Conservation (phyloP, 371 early-diverging fungal genomes). For the Mucor circinelloides region DNA sequence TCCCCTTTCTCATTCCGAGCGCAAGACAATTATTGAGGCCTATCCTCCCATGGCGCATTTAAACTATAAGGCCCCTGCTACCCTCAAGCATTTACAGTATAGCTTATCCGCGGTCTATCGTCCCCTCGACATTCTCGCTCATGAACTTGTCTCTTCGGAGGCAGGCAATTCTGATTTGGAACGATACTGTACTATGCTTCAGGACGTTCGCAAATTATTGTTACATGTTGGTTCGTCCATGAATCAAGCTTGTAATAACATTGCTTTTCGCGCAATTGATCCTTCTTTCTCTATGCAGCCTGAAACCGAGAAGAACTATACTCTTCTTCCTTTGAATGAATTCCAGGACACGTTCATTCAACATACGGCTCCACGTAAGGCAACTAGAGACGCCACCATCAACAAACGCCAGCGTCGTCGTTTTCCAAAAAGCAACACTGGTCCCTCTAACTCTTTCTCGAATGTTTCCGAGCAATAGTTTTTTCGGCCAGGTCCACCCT, state of each 20-base stretch:
- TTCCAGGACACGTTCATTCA: conserved; percentile 6
- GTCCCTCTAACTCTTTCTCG: neutral
- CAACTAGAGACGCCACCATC: neutral
- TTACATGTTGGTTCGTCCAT: conserved; percentile 2
- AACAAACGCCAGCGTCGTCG: neutral
- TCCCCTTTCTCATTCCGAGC: conserved; percentile 5
- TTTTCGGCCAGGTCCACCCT: conserved; percentile 25
- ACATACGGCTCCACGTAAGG: neutral
- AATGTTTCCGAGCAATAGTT: neutral
- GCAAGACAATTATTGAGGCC: conserved; percentile 9
- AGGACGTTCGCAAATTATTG: conserved; percentile 5
- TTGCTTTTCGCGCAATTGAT: conserved; percentile 11
- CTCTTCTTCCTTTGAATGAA: conserved; percentile 1
- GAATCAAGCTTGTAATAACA: conserved; percentile 3
- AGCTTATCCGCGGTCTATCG: conserved; percentile 1
- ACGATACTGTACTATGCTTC: neutral
- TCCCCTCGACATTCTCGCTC: conserved; percentile 8
- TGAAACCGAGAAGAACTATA: neutral
- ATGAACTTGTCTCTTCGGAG: neutral
- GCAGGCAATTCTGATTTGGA: neutral
- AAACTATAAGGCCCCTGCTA: conserved; percentile 14
- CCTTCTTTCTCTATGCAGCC: neutral
- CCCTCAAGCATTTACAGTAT: conserved; percentile 17
- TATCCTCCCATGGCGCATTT: conserved; percentile 14
- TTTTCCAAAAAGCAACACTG: no score